Evolutionary conservation across 2,329 filamentous ascomycete genomes (phyloP).

Genomic region (Tolypocladium guangdongense): DNA sequence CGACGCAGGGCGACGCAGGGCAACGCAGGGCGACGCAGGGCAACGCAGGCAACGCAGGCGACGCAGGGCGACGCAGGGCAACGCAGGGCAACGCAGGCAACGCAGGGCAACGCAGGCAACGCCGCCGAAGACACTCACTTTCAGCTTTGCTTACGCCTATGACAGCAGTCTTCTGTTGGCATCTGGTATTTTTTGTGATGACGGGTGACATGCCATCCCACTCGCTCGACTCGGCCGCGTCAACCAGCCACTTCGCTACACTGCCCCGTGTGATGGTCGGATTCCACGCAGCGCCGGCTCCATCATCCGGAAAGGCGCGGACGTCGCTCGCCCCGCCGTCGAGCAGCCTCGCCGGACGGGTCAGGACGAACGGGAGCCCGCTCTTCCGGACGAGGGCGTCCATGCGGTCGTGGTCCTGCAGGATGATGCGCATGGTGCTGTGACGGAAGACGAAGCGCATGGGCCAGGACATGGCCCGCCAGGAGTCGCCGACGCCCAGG

Average conservation of each 20-base stretch:
- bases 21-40: too few relatives aligned
- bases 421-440: slow-evolving; percentile 31
- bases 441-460: slow-evolving; percentile 33
- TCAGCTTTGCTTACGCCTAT: too few relatives aligned
- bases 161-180: too few relatives aligned
- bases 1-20: too few relatives aligned
- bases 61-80: too few relatives aligned
- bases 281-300: slow-evolving; percentile 29
- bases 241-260: slow-evolving; percentile 34
- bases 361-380: slow-evolving; percentile 25
- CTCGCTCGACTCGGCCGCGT: slow-evolving; percentile 25
- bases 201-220: slow-evolving; percentile 35
- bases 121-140: too few relatives aligned
- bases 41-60: too few relatives aligned
- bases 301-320: slow-evolving; percentile 29
- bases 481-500: slow-evolving; percentile 37
- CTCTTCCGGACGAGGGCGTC: slow-evolving; percentile 27
- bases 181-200: too few relatives aligned
- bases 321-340: slow-evolving; percentile 24
- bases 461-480: slow-evolving; percentile 25
- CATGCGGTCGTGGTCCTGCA: slow-evolving; percentile 35
- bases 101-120: too few relatives aligned
- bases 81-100: too few relatives aligned
- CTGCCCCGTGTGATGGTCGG: slow-evolving; percentile 23
- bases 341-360: slow-evolving; percentile 30